Conservation (phyloP, 1,284 basidiomycete species). For the Anthracocystis walkeri region DNA sequence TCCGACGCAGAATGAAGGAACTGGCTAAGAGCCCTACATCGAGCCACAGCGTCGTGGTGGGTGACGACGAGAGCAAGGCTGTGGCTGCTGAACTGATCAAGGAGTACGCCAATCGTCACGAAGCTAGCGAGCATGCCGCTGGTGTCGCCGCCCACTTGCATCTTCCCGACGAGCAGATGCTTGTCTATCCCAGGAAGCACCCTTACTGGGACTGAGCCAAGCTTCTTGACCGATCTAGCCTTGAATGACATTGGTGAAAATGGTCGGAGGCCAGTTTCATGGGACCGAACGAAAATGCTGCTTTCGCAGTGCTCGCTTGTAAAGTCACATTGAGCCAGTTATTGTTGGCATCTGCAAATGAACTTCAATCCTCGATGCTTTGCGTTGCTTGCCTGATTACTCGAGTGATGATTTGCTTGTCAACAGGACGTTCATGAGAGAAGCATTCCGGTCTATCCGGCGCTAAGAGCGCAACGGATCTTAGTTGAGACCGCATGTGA, state of each 20-base stretch:
- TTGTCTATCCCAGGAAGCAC: not conserved
- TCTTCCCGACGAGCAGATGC: not conserved
- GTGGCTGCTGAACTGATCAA: not conserved
- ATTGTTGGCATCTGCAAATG: not conserved
- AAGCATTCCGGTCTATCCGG: not conserved
- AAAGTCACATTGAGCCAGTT: not conserved
- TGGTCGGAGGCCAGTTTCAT: not conserved
- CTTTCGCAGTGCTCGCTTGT: no score
- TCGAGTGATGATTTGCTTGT: not conserved
- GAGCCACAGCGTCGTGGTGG: no score
- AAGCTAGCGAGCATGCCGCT: not conserved
- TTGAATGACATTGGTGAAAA: no score
- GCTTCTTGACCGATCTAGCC: no score
- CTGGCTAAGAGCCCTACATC: not conserved
- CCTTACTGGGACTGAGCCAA: no score
- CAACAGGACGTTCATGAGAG: not conserved
- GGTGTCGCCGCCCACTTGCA: not conserved
- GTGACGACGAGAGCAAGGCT: not conserved
- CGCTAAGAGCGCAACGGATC: not conserved
- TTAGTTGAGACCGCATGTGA: not conserved
- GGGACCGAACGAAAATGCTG: no score
- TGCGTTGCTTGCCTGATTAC: not conserved
- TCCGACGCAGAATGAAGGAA: not conserved
- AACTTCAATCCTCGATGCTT: not conserved
- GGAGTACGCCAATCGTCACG: not conserved